Base-by-base conservation (phyloP, 2,329 filamentous ascomycete species). In the Diaporthe humulicola region DNA sequence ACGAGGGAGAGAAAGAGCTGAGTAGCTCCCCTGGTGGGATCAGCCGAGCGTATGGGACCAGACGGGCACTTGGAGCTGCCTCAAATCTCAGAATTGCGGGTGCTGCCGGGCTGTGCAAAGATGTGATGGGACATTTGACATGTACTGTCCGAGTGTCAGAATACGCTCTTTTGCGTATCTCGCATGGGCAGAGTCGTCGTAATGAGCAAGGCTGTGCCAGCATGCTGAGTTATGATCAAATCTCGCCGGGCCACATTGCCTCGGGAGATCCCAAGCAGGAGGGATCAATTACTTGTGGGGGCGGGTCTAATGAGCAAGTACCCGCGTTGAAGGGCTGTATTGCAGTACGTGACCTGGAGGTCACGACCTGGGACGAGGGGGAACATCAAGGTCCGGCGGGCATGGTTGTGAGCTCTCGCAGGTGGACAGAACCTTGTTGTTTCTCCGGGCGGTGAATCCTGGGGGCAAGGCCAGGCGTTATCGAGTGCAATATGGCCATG, bases 121-220 rank as follows among this genome's bases (percentile, higher is more conserved):
- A 19, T 38, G 60, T 50, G 64, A 67, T 67, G 45, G 64, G 64
- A 17, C 33, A 40, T 19, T 52, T 67, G 22, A 36, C 12, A 5
- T 38, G 33, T 36, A 15, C 56, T n/a, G 10, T 15, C 38, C 22
- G 58, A 22, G 28, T 19, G 7, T 52, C 64, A 38, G 38, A 28
- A 19, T 50, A 52, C 45, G 64, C 25, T 19, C n/a, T 22, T 48
- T 66, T 66, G 28, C 33, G 64, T 67, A 67, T 25, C 25, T 17
- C 30, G 12, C 30, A 69, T 54, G 48, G 22, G 61, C 25, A 66
- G 69, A 64, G 70, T 70, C 61, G 73, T 73, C 70, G 58, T 66
- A 38, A 57, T 45, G 70, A 45, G 60, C 54, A 69, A 61, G 70
- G 70, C 73, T 56, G 73, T 69, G 54, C 64, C 25, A 19, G 61